Evolutionary conservation across 352 stramenopile genomes (phyloP), one percentile per base, ranked within the genome.

Genomic region (Phytophthora sp.): DNA sequence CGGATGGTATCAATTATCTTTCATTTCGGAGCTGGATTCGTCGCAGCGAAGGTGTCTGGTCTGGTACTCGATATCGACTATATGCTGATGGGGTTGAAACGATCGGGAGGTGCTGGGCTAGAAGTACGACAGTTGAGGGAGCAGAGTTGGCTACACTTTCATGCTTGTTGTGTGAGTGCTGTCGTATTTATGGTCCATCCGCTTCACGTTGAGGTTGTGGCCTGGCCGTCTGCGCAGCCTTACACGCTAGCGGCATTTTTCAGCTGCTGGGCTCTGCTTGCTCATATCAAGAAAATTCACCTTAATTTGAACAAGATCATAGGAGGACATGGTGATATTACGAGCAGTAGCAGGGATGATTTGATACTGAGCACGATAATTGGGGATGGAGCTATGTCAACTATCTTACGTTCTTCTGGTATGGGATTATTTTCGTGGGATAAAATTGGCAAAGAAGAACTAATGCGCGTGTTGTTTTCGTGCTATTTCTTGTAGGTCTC

Each of bases 161-260:
- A 47, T 3, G 70, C 69, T 12, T 84, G 74, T 29, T 53, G 71
- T 7, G 9, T 91, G 29, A 81, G 69, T 16, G 53, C 73, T 13
- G 53, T 75, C 24, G 8, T 87, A 26, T 90, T 79, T 56, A 51
- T 67, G 13, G 60, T 87, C 0, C 84, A 93, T 42, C 84, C 84
- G 13, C 61, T 86, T 31, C 66, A 87, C 44, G 77, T 85, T 27
- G 81, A 92, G 46, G 74, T 92, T 23, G 72, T 92, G 29, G 81
- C 45, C 5, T 92, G 84, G 81, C 76, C 82, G 16, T 90, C 80
- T 0, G 79, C 79, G 1, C 77, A 91, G 57, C 75, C 84, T 7
- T 91, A 93, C 38, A 68, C 82, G 3, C 70, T 89, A 7, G 68
- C 73, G 0, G 69, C 71, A 7, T 35, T 89, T 2, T 89, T 91